Percentiles rank a stretch among this genome's conserved stretches.
These are phyloP conservation scores for Neurospora hispaniola DNA, from an alignment of 495 filamentous ascomycete genomes.

Conservation along the genomic window DNA sequence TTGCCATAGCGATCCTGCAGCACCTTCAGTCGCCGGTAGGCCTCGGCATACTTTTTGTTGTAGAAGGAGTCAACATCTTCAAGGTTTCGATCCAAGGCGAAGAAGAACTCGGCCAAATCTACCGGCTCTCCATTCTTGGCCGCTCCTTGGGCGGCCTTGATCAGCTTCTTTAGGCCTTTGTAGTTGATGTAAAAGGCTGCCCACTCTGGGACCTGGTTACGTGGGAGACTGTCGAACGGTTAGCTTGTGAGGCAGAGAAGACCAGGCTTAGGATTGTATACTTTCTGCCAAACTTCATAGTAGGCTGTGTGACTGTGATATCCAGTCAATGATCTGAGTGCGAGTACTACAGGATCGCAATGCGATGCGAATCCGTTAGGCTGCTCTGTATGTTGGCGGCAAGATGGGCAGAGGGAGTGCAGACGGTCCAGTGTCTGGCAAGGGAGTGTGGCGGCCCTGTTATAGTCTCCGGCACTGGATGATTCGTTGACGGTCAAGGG, in stretches of 20 bases:
- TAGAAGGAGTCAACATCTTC: conserved; percentile 93
- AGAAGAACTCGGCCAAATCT: conserved; percentile 89
- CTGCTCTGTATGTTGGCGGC: background rate
- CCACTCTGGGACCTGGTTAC: conserved; percentile 97
- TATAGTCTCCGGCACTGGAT: background rate
- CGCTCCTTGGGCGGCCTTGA: conserved; percentile 61
- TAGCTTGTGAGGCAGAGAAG: background rate
- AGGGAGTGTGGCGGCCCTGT: background rate
- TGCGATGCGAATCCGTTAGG: background rate
- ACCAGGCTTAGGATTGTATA: conserved; percentile 15
- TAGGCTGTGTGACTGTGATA: conserved; percentile 1
- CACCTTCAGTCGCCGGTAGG: conserved; percentile 67
- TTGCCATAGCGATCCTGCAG: conserved; percentile 74
- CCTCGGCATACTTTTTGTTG: conserved; percentile 84
- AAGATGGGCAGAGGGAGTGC: background rate
- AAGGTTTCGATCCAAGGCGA: conserved; percentile 86
- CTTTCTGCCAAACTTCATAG: conserved; percentile 78
- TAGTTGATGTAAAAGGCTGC: conserved; percentile 88
- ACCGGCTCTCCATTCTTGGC: conserved; percentile 57
- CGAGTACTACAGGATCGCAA: background rate
- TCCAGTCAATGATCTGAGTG: background rate
- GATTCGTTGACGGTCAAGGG: background rate
- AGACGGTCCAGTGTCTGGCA: background rate
- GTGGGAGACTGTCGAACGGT: conserved; percentile 52
- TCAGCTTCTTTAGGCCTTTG: conserved; percentile 88